These are phyloP conservation scores for Ramularia collo-cygni DNA, from an alignment of 2,329 filamentous ascomycete genomes.

Conservation along the genomic window DNA sequence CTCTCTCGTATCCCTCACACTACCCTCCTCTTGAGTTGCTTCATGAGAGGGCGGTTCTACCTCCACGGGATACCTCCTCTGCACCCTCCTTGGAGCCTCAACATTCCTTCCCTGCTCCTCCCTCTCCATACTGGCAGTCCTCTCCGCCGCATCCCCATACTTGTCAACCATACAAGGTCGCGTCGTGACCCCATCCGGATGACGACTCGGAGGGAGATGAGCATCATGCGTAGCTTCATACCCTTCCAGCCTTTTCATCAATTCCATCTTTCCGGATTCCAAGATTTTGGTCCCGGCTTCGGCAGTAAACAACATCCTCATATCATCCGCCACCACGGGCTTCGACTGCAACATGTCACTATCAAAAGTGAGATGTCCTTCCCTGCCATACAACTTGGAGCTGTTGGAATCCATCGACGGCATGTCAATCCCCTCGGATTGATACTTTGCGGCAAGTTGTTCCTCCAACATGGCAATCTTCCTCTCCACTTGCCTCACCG, in stretches of 20 bases:
- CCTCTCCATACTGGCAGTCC: conserved; percentile 17
- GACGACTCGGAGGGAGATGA: conserved; percentile 11
- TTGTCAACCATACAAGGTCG: conserved; percentile 1
- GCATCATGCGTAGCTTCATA: conserved; percentile 30
- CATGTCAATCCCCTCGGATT: conserved; percentile 18
- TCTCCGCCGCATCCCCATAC: conserved; percentile 9
- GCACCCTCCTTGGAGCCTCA: conserved; percentile 7
- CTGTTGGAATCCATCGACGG: conserved; percentile 17
- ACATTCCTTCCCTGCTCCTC: conserved; percentile 11
- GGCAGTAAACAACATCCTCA: conserved; percentile 44
- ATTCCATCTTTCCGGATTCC: conserved; percentile 44
- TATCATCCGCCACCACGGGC: conserved; percentile 33
- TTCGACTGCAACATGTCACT: conserved; percentile 16
- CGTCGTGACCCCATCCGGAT: conserved; percentile 13
- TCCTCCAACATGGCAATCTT: conserved; percentile 27
- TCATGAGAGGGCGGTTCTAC: too few species aligned
- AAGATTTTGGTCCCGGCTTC: conserved; percentile 44
- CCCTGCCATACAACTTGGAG: conserved; percentile 22
- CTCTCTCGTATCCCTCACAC: neutral
- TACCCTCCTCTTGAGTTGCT: too few species aligned
- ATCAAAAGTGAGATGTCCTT: conserved; percentile 22
- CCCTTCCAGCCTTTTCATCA: conserved; percentile 45
- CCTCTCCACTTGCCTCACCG: conserved; percentile 19
- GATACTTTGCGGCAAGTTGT: conserved; percentile 24
- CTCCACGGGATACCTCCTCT: too few species aligned